Conservation (phyloP, 176 grass and related monocot species). For the Microstegium vimineum region DNA sequence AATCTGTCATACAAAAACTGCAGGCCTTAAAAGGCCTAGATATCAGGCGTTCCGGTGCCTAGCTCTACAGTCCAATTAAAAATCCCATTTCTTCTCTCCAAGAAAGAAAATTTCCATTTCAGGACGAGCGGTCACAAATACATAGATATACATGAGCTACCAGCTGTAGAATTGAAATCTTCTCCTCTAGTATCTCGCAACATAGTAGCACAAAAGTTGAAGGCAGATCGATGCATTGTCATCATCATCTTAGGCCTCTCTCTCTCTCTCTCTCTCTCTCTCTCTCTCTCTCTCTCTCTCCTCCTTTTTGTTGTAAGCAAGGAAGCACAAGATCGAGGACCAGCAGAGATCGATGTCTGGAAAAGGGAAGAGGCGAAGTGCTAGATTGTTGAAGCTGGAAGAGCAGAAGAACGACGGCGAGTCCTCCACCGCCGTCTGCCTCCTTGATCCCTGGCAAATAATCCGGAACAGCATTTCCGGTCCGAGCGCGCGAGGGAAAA, state of each 20-base stretch:
- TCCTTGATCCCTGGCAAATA: constrained; percentile 40
- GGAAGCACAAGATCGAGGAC: neutral
- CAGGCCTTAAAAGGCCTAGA: constrained; percentile 19
- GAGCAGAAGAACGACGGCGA: constrained; percentile 52
- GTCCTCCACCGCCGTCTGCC: neutral
- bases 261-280: no score
- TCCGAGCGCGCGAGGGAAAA: constrained; percentile 25
- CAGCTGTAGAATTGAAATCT: constrained; percentile 32
- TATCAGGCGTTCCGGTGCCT: neutral
- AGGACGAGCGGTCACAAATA: neutral
- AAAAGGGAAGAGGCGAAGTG: constrained; percentile 70
- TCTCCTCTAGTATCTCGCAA: neutral
- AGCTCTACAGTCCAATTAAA: neutral
- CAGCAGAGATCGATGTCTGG: constrained; percentile 40
- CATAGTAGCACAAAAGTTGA: constrained; percentile 1
- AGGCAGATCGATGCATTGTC: constrained; percentile 11
- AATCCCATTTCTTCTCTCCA: neutral
- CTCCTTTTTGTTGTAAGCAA: neutral
- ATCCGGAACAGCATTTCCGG: constrained; percentile 34
- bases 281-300: no score
- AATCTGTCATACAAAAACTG: constrained; percentile 12
- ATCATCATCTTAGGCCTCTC: neutral
- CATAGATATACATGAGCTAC: neutral
- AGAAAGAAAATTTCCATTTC: neutral
- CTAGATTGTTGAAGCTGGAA: constrained; percentile 54